Evolutionary conservation across 2,329 filamentous ascomycete species (phyloP).

Genomic region (Mycosphaerella sp.): DNA sequence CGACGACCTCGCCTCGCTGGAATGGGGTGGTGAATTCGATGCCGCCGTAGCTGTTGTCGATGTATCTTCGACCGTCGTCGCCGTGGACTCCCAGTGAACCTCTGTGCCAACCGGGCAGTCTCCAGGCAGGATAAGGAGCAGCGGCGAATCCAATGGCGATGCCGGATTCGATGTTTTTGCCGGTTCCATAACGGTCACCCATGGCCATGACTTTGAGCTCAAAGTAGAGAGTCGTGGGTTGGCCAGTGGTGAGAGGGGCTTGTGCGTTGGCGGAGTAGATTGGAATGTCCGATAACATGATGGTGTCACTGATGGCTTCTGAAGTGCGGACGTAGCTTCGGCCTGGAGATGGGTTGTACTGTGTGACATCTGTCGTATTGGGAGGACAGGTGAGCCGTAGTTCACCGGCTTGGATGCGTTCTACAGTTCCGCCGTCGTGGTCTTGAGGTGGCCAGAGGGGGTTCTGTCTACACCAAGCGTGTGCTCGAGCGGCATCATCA

Average conservation of each 20-base stretch:
- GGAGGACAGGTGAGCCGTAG: slow-evolving; percentile 43
- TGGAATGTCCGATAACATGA: slow-evolving; percentile 61
- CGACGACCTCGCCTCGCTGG: slow-evolving; percentile 58
- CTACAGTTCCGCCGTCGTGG: slow-evolving; percentile 35
- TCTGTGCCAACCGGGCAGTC: slow-evolving; percentile 75
- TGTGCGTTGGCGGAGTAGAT: slow-evolving; percentile 56
- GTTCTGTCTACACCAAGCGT: slow-evolving; percentile 58
- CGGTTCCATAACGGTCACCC: slow-evolving; percentile 28
- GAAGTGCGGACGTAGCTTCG: slow-evolving; percentile 40
- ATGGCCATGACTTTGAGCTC: slow-evolving; percentile 55
- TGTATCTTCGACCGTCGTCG: slow-evolving; percentile 68
- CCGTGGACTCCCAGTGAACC: slow-evolving; percentile 69
- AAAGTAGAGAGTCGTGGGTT: slow-evolving; percentile 60
- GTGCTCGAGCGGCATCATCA: slow-evolving; percentile 57
- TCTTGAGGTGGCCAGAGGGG: slow-evolving; percentile 51
- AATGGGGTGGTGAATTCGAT: slow-evolving; percentile 61
- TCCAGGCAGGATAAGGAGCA: slow-evolving; percentile 68
- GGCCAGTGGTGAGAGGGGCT: slow-evolving; percentile 49
- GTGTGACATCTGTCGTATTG: slow-evolving; percentile 38
- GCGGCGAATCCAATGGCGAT: slow-evolving; percentile 65
- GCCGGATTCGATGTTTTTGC: slow-evolving; percentile 42
- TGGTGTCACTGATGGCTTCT: slow-evolving; percentile 50
- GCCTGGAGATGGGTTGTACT: slow-evolving; percentile 45
- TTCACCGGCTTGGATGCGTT: slow-evolving; percentile 44
- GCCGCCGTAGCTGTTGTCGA: slow-evolving; percentile 70